phyloP scores from a whole-genome alignment of 2,329 filamentous ascomycete species.

The Ophiosphaerella korrae region DNA sequence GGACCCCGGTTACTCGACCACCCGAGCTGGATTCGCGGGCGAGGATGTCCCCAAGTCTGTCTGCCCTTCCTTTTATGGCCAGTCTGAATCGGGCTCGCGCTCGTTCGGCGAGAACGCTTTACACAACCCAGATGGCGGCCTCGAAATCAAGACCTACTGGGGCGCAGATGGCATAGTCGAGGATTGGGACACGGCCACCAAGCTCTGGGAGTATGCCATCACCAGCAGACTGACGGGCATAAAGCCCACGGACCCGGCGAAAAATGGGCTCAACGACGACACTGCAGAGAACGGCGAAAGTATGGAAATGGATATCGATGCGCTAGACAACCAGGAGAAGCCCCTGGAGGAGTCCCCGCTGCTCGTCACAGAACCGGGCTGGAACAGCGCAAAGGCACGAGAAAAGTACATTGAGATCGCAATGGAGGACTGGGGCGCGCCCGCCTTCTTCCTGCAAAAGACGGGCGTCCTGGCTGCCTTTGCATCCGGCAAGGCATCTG shows the following conservation, averaged over 20 bases:
- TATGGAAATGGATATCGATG: conserved; percentile 60
- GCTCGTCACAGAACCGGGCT: conserved; percentile 90
- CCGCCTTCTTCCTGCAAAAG: conserved; percentile 90
- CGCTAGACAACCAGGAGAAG: conserved; percentile 68
- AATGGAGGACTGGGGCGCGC: conserved; percentile 95
- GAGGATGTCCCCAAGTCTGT: conserved; percentile 97
- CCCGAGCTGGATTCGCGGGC: conserved; percentile 93
- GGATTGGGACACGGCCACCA: conserved; percentile 91
- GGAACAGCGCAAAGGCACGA: conserved; percentile 84
- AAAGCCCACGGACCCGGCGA: conserved; percentile 69
- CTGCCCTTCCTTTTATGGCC: conserved; percentile 86
- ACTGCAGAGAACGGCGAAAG: conserved; percentile 61
- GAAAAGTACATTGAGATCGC: conserved; percentile 96
- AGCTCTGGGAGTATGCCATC: conserved; percentile 91
- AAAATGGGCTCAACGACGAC: conserved; percentile 79
- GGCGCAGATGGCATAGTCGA: conserved; percentile 86
- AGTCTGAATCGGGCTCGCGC: conserved; percentile 55
- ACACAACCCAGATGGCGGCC: conserved; percentile 72
- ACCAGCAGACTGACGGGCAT: conserved; percentile 84
- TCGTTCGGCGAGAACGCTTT: conserved; percentile 92
- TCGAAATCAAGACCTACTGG: conserved; percentile 93
- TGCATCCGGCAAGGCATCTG: conserved; percentile 89
- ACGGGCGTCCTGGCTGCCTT: conserved; percentile 91
- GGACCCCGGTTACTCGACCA: conserved; percentile 89
- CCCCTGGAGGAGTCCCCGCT: conserved; percentile 87